phyloP scores from a whole-genome alignment of 805 yeast genomes.

The Kazachstania viticola region DNA sequence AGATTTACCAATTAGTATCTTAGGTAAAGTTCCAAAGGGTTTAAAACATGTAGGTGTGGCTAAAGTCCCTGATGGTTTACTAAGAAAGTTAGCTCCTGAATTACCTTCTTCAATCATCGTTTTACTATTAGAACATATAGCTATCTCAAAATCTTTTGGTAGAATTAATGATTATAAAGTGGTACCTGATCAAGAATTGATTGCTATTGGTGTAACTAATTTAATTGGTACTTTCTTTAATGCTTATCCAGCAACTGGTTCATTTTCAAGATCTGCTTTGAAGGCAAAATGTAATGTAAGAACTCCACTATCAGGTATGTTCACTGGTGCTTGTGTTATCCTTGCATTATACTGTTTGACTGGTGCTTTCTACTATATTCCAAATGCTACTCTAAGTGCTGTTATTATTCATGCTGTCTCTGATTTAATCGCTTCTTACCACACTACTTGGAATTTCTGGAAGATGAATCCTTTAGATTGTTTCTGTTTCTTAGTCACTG shows the following conservation, averaged over 20 bases:
- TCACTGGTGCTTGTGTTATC: constrained; percentile 80
- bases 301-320: constrained; percentile 86
- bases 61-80: constrained; percentile 48
- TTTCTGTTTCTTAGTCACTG: constrained; percentile 60
- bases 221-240: constrained; percentile 83
- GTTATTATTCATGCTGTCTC: constrained; percentile 89
- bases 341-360: constrained; percentile 80
- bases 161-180: constrained; percentile 84
- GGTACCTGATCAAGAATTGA: constrained; percentile 84
- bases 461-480: constrained; percentile 62
- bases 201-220: constrained; percentile 89
- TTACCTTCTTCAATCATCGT: constrained; percentile 80
- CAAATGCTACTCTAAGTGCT: constrained; percentile 79
- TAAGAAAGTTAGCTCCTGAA: constrained; percentile 54
- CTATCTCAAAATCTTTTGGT: constrained; percentile 89
- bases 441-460: constrained; percentile 60
- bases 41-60: constrained; percentile 65
- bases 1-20: constrained; percentile 36
- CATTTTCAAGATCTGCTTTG: constrained; percentile 88
- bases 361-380: constrained; percentile 74
- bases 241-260: constrained; percentile 94
- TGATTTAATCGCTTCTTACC: constrained; percentile 65
- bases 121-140: constrained; percentile 80
- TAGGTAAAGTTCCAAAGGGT: constrained; percentile 78
- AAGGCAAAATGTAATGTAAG: constrained; percentile 92